These are phyloP conservation scores for Calonectria pauciramosa DNA, from an alignment of 2,329 filamentous ascomycete species.

Conservation along the genomic window DNA sequence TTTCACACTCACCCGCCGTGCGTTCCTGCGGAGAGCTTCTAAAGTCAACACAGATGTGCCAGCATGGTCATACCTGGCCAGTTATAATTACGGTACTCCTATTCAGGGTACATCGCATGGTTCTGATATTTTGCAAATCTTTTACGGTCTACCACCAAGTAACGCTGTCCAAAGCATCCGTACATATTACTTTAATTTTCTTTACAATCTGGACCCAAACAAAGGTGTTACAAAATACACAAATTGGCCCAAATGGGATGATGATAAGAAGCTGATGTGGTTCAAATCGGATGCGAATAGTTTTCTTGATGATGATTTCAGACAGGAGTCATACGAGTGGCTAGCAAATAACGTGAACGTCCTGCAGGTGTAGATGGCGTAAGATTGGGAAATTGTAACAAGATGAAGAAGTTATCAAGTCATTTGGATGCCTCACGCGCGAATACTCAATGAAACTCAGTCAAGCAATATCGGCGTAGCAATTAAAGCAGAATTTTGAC, in stretches of 20 bases:
- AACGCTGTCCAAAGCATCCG: conserved; percentile 62
- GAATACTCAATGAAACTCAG: too few species aligned
- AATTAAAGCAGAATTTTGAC: too few species aligned
- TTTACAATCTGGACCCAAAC: conserved; percentile 16
- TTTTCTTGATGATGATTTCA: conserved; percentile 15
- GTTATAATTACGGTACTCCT: conserved; percentile 71
- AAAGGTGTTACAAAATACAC: conserved; percentile 5
- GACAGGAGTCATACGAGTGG: conserved; percentile 6
- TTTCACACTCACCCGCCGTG: conserved; percentile 58
- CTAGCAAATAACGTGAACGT: not conserved
- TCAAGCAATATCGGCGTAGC: too few species aligned
- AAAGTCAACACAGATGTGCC: conserved; percentile 60
- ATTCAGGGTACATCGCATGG: conserved; percentile 76
- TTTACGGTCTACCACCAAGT: conserved; percentile 64
- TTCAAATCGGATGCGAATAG: conserved; percentile 10
- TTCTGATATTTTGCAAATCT: conserved; percentile 68
- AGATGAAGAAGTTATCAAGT: too few species aligned
- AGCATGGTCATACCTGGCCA: conserved; percentile 72
- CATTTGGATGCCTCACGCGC: too few species aligned
- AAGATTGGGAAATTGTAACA: too few species aligned
- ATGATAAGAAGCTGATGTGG: conserved; percentile 2
- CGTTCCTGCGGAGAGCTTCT: conserved; percentile 61
- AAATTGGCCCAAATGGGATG: conserved; percentile 20
- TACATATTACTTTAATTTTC: conserved; percentile 71
- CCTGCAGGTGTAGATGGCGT: not conserved